phyloP scores from a whole-genome alignment of 495 filamentous ascomycete genomes.

The Staphylotrichum longicolle region DNA sequence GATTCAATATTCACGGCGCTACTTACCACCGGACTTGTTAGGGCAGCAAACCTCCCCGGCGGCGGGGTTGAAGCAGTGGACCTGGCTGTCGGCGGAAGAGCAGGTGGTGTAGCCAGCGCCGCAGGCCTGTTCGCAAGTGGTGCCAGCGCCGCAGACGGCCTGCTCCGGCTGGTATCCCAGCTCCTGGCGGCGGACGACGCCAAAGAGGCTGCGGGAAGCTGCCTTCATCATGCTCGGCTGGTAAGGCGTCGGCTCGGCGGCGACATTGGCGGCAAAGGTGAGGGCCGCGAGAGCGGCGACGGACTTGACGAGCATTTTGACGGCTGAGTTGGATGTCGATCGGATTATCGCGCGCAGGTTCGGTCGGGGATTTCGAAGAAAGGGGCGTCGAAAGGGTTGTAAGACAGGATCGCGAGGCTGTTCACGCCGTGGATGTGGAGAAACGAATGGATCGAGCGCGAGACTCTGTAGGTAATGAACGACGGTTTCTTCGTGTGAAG shows the following conservation, averaged over 20 bases:
- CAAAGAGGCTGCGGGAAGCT: conserved; percentile 42
- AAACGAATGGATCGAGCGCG: conserved; percentile 39
- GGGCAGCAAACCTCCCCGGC: conserved; percentile 48
- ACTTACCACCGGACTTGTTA: conserved; percentile 44
- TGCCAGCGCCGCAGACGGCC: conserved; percentile 40
- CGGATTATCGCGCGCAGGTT: not conserved
- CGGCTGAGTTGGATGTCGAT: conserved; percentile 12
- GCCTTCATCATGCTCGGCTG: conserved; percentile 39
- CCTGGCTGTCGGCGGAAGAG: conserved; percentile 36
- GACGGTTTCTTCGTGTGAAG: conserved; percentile 28
- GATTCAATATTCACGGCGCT: not conserved
- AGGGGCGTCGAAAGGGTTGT: conserved; percentile 1
- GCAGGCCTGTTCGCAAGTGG: conserved; percentile 50
- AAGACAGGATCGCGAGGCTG: conserved; percentile 2
- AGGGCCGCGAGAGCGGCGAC: conserved; percentile 42
- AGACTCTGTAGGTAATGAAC: conserved; percentile 32
- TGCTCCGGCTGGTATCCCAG: conserved; percentile 45
- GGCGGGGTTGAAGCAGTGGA: conserved; percentile 47
- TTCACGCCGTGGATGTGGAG: conserved; percentile 15
- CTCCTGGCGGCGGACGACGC: conserved; percentile 38
- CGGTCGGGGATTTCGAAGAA: not conserved
- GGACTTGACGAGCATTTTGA: conserved; percentile 41
- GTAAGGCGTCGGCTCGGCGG: conserved; percentile 45
- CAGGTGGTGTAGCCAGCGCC: conserved; percentile 45
- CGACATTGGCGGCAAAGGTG: conserved; percentile 40